Base-by-base conservation (phyloP, 139 green algal species). In the Volvox africanus region DNA sequence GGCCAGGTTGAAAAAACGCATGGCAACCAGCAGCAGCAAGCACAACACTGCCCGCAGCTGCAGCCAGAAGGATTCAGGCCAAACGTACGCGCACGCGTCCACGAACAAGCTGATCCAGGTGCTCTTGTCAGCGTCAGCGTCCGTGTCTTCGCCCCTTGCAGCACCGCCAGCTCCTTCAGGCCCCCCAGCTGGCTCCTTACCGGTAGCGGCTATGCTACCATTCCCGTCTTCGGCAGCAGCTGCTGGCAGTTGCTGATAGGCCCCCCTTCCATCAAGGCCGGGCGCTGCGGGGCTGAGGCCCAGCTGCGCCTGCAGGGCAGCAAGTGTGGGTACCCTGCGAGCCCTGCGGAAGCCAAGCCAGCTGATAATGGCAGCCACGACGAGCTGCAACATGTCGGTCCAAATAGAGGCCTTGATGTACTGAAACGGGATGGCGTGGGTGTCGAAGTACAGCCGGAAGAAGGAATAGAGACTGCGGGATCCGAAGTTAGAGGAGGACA, bases 21-120 rank as follows among this genome's bases (percentile, higher is more conserved):
- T 93, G 11, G 86, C n/a, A 3, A 95, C 20, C 22, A 98, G 83
- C 69, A 97, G 80, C 44, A 94, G 0, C 36, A 98, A 77, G 91
- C 95, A 96, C 0, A 75, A 11, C 0, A 92, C 44, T 1, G 92
- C 89, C 16, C 94, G 93, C 93, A 86, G 32, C 92, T 93, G 90
- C 62, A 94, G 82, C 68, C 71, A 28, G 1, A 44, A 35, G 20
- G 65, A 87, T n/a, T 92, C 82, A 0, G 94, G 94, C 94, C 94
- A 96, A 32, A 96, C 94, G 62, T 95, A 96, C 36, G 86, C 24
- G 17, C 92, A 76, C 19, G 94, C 92, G 0, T 88, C 89, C 19
- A 75, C 77, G 32, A 94, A 91, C 62, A 95, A 81, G 69, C 67
- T 87, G 26, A 89, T 69, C 94, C 92, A 94, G 83, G 81, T 91